Evolutionary conservation across 805 yeast species (phyloP).

Genomic region (Saccharomycopsis amapae): DNA sequence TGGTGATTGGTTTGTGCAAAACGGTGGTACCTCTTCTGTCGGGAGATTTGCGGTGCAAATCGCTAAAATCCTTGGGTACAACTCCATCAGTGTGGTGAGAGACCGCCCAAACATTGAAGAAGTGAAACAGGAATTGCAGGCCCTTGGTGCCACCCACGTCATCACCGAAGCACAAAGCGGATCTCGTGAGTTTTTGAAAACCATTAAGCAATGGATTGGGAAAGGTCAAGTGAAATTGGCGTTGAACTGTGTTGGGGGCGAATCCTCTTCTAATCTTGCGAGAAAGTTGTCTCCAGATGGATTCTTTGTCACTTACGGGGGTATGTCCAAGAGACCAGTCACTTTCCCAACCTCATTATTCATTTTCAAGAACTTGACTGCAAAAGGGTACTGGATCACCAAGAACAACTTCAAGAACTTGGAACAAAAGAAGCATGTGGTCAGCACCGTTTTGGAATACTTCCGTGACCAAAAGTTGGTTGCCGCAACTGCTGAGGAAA

Average conservation of each 20-base stretch:
- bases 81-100: slow-evolving; percentile 82
- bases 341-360: slow-evolving; percentile 82
- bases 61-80: slow-evolving; percentile 68
- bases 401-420: slow-evolving; percentile 56
- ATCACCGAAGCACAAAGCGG: slow-evolving; percentile 82
- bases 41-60: slow-evolving; percentile 89
- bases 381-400: slow-evolving; percentile 93
- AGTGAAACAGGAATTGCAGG: slow-evolving; percentile 41
- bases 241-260: slow-evolving; percentile 91
- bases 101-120: slow-evolving; percentile 70
- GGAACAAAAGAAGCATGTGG: slow-evolving; percentile 46
- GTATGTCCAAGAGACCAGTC: slow-evolving; percentile 95
- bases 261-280: slow-evolving; percentile 72
- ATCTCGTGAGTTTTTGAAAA: slow-evolving; percentile 57
- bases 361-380: slow-evolving; percentile 81
- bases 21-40: slow-evolving; percentile 94
- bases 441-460: slow-evolving; percentile 47
- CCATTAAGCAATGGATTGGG: slow-evolving; percentile 30
- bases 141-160: slow-evolving; percentile 80
- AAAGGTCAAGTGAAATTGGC: slow-evolving; percentile 58
- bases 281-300: slow-evolving; percentile 74
- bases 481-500: slow-evolving; percentile 34
- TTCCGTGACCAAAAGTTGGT: slow-evolving; percentile 53
- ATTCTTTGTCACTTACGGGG: slow-evolving; percentile 86
- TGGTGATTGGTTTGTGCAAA: slow-evolving; percentile 85